Conservation (phyloP, 2,329 filamentous ascomycete genomes). For the Stachybotrys chlorohalonatus region DNA sequence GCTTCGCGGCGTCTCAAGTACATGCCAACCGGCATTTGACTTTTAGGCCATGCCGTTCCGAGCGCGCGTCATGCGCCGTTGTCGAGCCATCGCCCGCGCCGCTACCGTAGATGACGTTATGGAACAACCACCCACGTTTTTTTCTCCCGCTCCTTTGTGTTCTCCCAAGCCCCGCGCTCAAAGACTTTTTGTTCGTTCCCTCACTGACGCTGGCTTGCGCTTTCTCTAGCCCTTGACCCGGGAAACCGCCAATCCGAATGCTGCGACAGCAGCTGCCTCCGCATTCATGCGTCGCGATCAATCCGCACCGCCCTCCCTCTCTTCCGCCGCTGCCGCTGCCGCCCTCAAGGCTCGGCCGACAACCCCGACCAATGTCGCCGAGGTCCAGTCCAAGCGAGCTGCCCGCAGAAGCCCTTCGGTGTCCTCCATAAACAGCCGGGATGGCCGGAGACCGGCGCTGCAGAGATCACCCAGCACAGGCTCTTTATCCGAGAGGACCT, state of each 20-base stretch:
- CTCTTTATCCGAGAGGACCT: slow-evolving; percentile 85
- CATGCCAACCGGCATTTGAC: slow-evolving; percentile 11
- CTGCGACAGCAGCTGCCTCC: slow-evolving; percentile 70
- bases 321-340: slow-evolving; percentile 77
- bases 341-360: slow-evolving; percentile 72
- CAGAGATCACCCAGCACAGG: slow-evolving; percentile 60
- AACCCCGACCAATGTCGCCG: slow-evolving; percentile 69
- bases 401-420: slow-evolving; percentile 61
- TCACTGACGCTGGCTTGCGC: slow-evolving; percentile 14
- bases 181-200: slow-evolving; percentile 2
- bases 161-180: background rate
- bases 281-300: slow-evolving; percentile 64
- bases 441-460: slow-evolving; percentile 36
- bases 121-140: background rate
- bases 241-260: slow-evolving; percentile 59
- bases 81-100: background rate
- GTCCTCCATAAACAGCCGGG: slow-evolving; percentile 53
- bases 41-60: slow-evolving; percentile 3
- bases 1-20: background rate
- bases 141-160: too few relatives aligned
- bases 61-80: background rate
- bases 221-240: slow-evolving; percentile 50
- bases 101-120: background rate
- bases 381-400: slow-evolving; percentile 83
- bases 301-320: slow-evolving; percentile 67